Evolutionary conservation across 2,329 filamentous ascomycete species (phyloP).

Genomic region (Sclerotinia sclerotiorum): DNA sequence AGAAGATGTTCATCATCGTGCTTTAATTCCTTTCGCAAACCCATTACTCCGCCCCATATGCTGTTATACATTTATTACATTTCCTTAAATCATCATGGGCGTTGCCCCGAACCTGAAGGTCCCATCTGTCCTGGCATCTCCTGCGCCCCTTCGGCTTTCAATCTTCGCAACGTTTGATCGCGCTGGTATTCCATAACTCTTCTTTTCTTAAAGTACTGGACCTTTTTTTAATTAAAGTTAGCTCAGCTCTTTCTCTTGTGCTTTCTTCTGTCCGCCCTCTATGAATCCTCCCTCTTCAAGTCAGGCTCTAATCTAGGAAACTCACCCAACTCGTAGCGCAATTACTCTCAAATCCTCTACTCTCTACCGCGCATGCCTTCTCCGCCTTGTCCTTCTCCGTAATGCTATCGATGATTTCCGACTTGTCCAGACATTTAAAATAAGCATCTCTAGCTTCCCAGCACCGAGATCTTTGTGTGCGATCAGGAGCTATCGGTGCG

Average conservation of each 20-base stretch:
- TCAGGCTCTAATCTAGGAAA: slow-evolving; percentile 31
- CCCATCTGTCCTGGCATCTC: slow-evolving; percentile 48
- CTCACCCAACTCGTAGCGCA: slow-evolving; percentile 90
- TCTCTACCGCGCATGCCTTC: slow-evolving; percentile 59
- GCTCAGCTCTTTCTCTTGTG: slow-evolving; percentile 25
- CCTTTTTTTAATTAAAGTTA: slow-evolving; percentile 49
- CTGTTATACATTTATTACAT: slow-evolving; percentile 14
- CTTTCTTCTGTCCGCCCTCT: background rate
- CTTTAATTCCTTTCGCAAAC: background rate
- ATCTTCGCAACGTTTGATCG: slow-evolving; percentile 71
- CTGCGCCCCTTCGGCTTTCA: slow-evolving; percentile 71
- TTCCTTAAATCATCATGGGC: slow-evolving; percentile 17
- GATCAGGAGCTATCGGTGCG: slow-evolving; percentile 77
- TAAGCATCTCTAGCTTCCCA: slow-evolving; percentile 88
- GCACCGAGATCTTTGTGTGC: slow-evolving; percentile 77
- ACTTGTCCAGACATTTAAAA: slow-evolving; percentile 81
- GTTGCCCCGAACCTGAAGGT: slow-evolving; percentile 24
- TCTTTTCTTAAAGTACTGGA: slow-evolving; percentile 97
- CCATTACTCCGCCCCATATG: slow-evolving; percentile 9
- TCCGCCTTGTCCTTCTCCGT: slow-evolving; percentile 54
- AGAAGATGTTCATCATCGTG: slow-evolving; percentile 3
- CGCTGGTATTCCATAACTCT: slow-evolving; percentile 90
- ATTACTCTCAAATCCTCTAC: slow-evolving; percentile 72
- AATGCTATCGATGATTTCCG: slow-evolving; percentile 76
- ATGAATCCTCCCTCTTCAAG: background rate